These are phyloP conservation scores for Pyrus bretschneideri DNA, from an alignment of 306 rosid species.

Conservation along the genomic window DNA sequence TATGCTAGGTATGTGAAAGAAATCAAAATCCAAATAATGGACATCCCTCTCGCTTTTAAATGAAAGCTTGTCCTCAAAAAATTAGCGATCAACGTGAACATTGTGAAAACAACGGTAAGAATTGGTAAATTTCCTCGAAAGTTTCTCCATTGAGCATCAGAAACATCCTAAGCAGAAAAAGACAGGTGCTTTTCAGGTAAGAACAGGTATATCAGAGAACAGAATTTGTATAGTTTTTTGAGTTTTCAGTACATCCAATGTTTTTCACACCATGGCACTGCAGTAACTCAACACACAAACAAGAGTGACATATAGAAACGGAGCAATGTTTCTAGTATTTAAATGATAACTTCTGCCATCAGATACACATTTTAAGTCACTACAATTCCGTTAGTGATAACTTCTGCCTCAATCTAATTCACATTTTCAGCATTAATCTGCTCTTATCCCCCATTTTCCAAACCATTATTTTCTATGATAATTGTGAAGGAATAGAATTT, in stretches of 20 bases:
- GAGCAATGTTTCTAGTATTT: background rate
- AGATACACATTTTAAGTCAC: background rate
- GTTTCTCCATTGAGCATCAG: conserved; percentile 97
- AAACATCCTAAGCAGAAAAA: conserved; percentile 48
- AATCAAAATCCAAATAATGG: conserved; percentile 65
- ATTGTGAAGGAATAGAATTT: background rate
- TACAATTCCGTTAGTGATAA: background rate
- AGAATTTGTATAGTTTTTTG: background rate
- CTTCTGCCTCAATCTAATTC: background rate
- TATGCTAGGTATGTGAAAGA: conserved; percentile 66
- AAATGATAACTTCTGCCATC: background rate
- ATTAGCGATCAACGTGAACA: conserved; percentile 49
- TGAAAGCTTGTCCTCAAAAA: conserved; percentile 38
- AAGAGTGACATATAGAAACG: background rate
- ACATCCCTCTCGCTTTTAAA: conserved; percentile 68
- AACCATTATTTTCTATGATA: background rate
- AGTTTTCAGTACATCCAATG: background rate
- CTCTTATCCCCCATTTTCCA: background rate
- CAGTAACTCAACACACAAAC: background rate
- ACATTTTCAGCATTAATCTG: background rate
- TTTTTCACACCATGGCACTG: background rate
- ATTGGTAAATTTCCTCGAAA: conserved; percentile 72
- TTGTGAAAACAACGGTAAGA: conserved; percentile 62
- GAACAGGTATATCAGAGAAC: background rate
- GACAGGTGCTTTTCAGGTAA: background rate